Conservation (phyloP, 805 yeast genomes). For the Metschnikowia lochheadii region DNA sequence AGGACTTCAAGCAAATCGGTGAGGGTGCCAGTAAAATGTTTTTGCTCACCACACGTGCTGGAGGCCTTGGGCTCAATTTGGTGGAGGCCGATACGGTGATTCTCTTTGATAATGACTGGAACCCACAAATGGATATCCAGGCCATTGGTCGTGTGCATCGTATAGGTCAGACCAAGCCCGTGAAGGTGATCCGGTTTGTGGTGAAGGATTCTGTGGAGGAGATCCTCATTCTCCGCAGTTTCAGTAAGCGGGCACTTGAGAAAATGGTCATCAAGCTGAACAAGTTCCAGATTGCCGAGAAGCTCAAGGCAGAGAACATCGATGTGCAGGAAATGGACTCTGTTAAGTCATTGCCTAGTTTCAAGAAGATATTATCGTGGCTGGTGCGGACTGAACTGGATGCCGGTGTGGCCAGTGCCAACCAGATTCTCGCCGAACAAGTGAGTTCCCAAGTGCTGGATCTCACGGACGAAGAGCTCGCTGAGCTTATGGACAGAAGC, state of each 20-base stretch:
- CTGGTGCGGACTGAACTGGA: not conserved
- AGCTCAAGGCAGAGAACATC: constrained; percentile 21
- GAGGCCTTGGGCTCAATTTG: constrained; percentile 88
- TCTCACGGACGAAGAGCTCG: constrained; percentile 41
- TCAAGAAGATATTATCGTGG: not conserved
- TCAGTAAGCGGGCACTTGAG: constrained; percentile 74
- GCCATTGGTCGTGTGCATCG: constrained; percentile 96
- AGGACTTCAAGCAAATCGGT: constrained; percentile 37
- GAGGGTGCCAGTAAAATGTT: constrained; percentile 44
- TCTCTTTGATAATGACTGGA: constrained; percentile 92
- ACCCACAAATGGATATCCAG: constrained; percentile 93
- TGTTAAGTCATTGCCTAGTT: constrained; percentile 12
- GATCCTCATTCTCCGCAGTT: constrained; percentile 71
- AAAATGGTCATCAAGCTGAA: constrained; percentile 54
- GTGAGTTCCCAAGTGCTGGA: not conserved
- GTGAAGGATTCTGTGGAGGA: constrained; percentile 81
- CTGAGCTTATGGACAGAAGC: constrained; percentile 49
- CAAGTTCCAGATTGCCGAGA: constrained; percentile 27
- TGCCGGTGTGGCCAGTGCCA: not conserved
- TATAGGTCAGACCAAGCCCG: constrained; percentile 86
- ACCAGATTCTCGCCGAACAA: constrained; percentile 7
- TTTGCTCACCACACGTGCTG: constrained; percentile 85
- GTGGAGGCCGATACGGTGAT: constrained; percentile 87
- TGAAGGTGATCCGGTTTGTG: constrained; percentile 73
- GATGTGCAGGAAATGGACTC: constrained; percentile 11